These are phyloP conservation scores for Eutrema heterophyllum DNA, from an alignment of 345 rosid species.

Conservation along the genomic window DNA sequence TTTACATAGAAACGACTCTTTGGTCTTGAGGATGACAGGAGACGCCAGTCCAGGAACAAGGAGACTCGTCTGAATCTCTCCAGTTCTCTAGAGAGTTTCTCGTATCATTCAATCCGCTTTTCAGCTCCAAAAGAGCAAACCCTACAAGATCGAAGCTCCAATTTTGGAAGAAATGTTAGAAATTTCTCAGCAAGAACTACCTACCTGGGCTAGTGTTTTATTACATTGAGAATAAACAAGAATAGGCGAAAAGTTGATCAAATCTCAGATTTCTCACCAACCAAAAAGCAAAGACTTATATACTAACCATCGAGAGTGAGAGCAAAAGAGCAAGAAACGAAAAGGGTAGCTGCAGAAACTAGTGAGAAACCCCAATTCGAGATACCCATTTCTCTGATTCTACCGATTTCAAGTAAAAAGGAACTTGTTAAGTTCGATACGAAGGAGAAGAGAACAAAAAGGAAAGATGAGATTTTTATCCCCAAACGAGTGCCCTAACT, in stretches of 20 bases:
- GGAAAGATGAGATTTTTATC: constrained; percentile 5
- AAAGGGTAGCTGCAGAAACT: constrained; percentile 19
- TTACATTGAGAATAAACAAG: neutral
- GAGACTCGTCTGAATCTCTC: constrained; percentile 65
- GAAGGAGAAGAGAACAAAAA: neutral
- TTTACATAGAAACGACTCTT: constrained; percentile 70
- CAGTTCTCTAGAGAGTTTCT: constrained; percentile 63
- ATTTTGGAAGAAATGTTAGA: neutral
- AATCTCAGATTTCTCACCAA: constrained; percentile 27
- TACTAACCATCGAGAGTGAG: constrained; percentile 35
- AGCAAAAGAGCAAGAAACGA: constrained; percentile 22
- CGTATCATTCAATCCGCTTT: constrained; percentile 66
- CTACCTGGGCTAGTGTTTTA: neutral
- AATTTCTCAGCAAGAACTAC: neutral
- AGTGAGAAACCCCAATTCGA: constrained; percentile 10
- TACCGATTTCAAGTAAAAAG: neutral
- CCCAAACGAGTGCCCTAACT: constrained; percentile 10
- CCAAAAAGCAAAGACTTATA: neutral
- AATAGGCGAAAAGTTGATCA: neutral
- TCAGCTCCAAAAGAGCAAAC: constrained; percentile 66
- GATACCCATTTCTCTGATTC: constrained; percentile 5
- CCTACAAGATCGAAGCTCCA: constrained; percentile 38
- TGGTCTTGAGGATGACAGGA: constrained; percentile 63
- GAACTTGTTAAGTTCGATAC: neutral
- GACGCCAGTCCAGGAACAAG: constrained; percentile 94